Evolutionary conservation across 371 early-diverging fungal species (phyloP).

Genomic region (Rhizopus delemar): DNA sequence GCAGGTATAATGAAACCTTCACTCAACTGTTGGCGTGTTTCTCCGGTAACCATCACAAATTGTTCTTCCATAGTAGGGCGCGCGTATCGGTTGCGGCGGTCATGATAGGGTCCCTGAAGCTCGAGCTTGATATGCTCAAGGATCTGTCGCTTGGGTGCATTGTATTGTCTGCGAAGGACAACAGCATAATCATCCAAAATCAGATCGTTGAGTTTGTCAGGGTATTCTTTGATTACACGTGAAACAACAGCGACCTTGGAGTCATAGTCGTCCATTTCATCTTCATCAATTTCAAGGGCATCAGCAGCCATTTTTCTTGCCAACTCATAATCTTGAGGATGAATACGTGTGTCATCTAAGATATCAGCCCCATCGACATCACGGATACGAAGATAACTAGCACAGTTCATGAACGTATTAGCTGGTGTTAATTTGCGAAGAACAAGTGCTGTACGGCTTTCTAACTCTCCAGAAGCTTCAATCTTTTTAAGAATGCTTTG

Average conservation of each 20-base stretch:
- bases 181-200: slow-evolving; percentile 90
- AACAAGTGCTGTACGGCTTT: slow-evolving; percentile 75
- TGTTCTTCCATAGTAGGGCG: slow-evolving; percentile 65
- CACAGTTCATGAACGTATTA: slow-evolving; percentile 91
- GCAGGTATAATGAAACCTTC: slow-evolving; percentile 71
- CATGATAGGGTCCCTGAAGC: slow-evolving; percentile 81
- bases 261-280: slow-evolving; percentile 73
- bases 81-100: slow-evolving; percentile 69
- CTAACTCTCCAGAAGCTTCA: slow-evolving; percentile 51
- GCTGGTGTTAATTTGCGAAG: slow-evolving; percentile 64
- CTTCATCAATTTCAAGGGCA: slow-evolving; percentile 92
- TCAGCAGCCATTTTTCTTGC: slow-evolving; percentile 98
- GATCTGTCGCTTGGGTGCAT: slow-evolving; percentile 76
- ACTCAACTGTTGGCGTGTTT: slow-evolving; percentile 69
- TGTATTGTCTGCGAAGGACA: slow-evolving; percentile 72
- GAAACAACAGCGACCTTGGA: slow-evolving; percentile 58
- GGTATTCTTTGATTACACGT: slow-evolving; percentile 79
- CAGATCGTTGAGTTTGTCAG: slow-evolving; percentile 82
- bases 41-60: slow-evolving; percentile 89
- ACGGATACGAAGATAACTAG: slow-evolving; percentile 85
- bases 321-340: slow-evolving; percentile 92
- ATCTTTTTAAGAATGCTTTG: slow-evolving; percentile 64
- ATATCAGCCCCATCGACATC: slow-evolving; percentile 65
- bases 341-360: slow-evolving; percentile 94
- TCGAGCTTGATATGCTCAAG: slow-evolving; percentile 88